Evolutionary conservation across 495 filamentous ascomycete genomes (phyloP), one percentile per base, ranked within the genome.

Genomic region (Apiosordaria backusii): DNA sequence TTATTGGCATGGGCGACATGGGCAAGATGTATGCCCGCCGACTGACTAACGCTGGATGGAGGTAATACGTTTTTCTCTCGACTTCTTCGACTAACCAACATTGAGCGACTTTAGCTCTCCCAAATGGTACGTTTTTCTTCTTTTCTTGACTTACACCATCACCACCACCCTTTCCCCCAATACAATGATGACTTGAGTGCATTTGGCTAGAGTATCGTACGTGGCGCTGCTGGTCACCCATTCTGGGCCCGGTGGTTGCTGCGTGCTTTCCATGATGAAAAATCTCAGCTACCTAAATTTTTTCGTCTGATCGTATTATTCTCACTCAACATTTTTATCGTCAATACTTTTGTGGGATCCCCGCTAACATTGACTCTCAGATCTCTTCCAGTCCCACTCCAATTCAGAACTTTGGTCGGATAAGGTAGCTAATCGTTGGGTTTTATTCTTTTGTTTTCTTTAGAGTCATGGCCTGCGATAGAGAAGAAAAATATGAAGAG

Each of bases 1-100:
- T 99, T 70, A 97, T 99, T 73, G 95, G 95, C 35, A 97, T 99
- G 93, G 95, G 95, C 23, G 93, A 97, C 71, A 99, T 99, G 95
- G 95, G 95, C 77, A 97, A 92, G 86, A 96, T 99, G 96, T 99
- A 99, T 80, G 90, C 96, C 70, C 84, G 90, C 72, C 84, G 88
- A 71, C 85, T 99, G 72, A 92, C 92, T 73, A 83, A 81, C 71
- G 94, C 94, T 67, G 95, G 96, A 65, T 99, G 95, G 95, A 97
- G 90, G 95, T 98, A 91, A 83, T 70, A 61, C 54, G n/a, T 27
- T 71, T 57, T 68, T 62, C 63, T 57, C 63, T 45, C 35, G 35
- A 45, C 35, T 45, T 45, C 40, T 24, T 21, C 57, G 29, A 65
- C 63, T 65, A 65, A 61, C 24, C 63, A 40, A n/a, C 63, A 54